Evolutionary conservation across 148 eudicot genomes (phyloP).

Genomic region (Dysphania ambrosioides): DNA sequence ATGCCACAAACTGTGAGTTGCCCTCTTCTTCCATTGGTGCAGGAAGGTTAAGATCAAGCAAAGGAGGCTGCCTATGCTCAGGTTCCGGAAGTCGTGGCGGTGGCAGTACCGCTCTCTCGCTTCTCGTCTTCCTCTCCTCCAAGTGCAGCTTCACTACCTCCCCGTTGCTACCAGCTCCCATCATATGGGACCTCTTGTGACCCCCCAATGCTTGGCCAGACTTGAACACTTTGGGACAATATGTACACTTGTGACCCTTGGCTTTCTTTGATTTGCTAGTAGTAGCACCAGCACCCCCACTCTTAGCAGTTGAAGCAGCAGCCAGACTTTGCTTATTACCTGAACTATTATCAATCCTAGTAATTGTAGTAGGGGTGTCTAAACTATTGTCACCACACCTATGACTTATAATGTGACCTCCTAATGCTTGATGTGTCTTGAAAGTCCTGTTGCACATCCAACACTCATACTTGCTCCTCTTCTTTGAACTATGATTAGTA

Average conservation of each 20-base stretch:
- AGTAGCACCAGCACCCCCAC: conserved; percentile 15
- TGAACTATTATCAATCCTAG: not conserved
- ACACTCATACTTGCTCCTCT: conserved; percentile 53
- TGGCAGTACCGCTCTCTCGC: not conserved
- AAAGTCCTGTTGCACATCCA: conserved; percentile 42
- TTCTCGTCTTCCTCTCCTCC: not conserved
- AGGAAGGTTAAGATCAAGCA: conserved; percentile 84
- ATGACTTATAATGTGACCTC: conserved; percentile 62
- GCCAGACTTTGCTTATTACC: not conserved
- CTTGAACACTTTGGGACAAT: conserved; percentile 67
- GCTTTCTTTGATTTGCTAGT: conserved; percentile 38
- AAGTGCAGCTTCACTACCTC: not conserved
- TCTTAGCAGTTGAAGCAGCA: conserved; percentile 8
- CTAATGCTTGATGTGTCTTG: conserved; percentile 62
- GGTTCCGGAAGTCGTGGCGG: conserved; percentile 13
- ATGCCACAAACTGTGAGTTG: conserved; percentile 34
- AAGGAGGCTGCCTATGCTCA: conserved; percentile 13
- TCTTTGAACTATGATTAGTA: conserved; percentile 19
- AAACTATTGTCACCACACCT: conserved; percentile 38
- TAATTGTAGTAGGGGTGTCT: not conserved
- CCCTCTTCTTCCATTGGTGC: conserved; percentile 59
- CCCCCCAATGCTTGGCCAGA: conserved; percentile 98
- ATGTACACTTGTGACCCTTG: conserved; percentile 75
- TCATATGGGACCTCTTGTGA: conserved; percentile 87
- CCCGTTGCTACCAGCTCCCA: conserved; percentile 33